These are phyloP conservation scores for Ceratocystis alfenasii DNA, from an alignment of 2,329 filamentous ascomycete genomes.

Conservation along the genomic window DNA sequence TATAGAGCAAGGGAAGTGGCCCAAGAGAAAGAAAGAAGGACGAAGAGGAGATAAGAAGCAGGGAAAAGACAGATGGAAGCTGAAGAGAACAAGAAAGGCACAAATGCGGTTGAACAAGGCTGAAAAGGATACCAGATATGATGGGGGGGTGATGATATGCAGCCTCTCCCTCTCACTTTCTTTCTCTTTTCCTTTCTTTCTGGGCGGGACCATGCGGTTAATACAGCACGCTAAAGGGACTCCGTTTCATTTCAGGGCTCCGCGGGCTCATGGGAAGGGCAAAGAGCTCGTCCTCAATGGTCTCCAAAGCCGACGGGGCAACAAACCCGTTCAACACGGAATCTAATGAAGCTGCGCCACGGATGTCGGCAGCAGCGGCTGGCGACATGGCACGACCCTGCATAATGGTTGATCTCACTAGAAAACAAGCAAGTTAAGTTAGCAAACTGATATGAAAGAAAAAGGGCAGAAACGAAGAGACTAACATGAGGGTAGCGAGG, in stretches of 20 bases:
- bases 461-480: background rate
- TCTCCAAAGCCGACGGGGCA: background rate
- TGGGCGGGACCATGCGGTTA: background rate
- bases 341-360: conserved; percentile 18
- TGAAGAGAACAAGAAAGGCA: background rate
- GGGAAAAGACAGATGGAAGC: background rate
- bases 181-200: background rate
- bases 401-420: conserved; percentile 21
- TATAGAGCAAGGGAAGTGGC: conserved; percentile 2
- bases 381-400: conserved; percentile 22
- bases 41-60: background rate
- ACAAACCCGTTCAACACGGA: conserved; percentile 15
- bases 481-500: conserved; percentile 19
- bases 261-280: conserved; percentile 76
- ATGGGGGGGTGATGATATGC: background rate
- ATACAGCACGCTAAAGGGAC: conserved; percentile 56
- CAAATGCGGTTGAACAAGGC: conserved; percentile 1
- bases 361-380: conserved; percentile 9
- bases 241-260: conserved; percentile 73
- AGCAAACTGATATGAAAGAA: background rate
- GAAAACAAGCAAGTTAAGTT: background rate
- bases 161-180: background rate
- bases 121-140: background rate
- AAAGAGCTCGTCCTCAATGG: conserved; percentile 68
- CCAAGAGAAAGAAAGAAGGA: conserved; percentile 1